Conservation (phyloP, 1,139 yeast species). For the Geotrichum fermentans region DNA sequence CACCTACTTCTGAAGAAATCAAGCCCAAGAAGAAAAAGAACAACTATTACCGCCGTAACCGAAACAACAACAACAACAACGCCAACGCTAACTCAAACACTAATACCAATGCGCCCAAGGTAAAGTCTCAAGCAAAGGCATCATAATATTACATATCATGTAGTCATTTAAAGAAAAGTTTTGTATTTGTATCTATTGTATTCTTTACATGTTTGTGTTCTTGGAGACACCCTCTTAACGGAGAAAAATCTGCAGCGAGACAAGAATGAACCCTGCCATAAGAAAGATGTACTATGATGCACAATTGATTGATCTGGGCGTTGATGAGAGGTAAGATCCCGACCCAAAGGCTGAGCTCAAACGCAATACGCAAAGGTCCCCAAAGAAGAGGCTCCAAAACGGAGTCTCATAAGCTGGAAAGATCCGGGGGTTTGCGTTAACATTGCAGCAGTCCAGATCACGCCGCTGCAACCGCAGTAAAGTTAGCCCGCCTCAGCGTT, state of each 20-base stretch:
- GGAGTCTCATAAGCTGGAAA: conserved; percentile 22
- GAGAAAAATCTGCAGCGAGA: conserved; percentile 11
- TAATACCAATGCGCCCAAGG: not conserved
- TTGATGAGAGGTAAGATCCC: too few species aligned
- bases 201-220: conserved; percentile 28
- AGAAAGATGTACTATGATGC: conserved; percentile 33
- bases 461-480: not conserved
- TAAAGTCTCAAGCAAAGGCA: conserved; percentile 3
- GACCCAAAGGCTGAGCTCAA: too few species aligned
- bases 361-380: conserved; percentile 16
- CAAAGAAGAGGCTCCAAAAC: conserved; percentile 24
- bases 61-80: not conserved
- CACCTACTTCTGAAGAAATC: conserved; percentile 4
- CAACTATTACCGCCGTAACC: conserved; percentile 1
- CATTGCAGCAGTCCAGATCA: conserved; percentile 8
- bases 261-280: conserved; percentile 1
- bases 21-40: conserved; percentile 5
- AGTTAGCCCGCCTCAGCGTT: conserved; percentile 14
- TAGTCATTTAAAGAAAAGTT: not conserved
- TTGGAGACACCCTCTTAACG: conserved; percentile 32
- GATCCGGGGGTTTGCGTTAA: conserved; percentile 19
- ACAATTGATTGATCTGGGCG: conserved; percentile 21
- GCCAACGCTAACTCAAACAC: not conserved
- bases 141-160: not conserved
- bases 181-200: not conserved